Percentiles rank a stretch among this genome's conserved stretches.
Conservation (phyloP, 148 eudicot species). For the Silene latifolia region DNA sequence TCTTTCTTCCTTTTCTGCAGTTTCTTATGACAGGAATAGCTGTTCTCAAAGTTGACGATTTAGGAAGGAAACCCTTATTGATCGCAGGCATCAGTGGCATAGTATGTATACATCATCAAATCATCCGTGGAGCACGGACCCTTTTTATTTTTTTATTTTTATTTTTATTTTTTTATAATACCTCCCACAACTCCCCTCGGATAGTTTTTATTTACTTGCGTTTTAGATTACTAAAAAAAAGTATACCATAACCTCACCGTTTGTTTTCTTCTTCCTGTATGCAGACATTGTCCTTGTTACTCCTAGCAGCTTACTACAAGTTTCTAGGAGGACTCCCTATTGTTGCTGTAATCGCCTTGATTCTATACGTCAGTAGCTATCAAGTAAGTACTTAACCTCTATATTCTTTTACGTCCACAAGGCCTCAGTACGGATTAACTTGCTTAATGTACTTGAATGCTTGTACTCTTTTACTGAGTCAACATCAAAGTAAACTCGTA, state of each 20-base stretch:
- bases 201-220: too few species aligned
- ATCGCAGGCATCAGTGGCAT: conserved; percentile 89
- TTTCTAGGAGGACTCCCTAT: conserved; percentile 66
- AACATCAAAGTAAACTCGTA: not conserved
- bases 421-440: not conserved
- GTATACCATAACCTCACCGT: conserved; percentile 1
- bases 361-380: conserved; percentile 91
- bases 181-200: too few species aligned
- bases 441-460: not conserved
- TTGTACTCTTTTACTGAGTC: not conserved
- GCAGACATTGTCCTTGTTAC: conserved; percentile 75
- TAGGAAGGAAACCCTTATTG: conserved; percentile 91
- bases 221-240: too few species aligned
- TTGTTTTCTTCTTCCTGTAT: not conserved
- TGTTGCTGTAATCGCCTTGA: conserved; percentile 87
- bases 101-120: too few species aligned
- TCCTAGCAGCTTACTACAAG: conserved; percentile 90
- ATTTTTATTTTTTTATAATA: too few species aligned
- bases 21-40: conserved; percentile 88
- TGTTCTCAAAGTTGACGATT: conserved; percentile 88
- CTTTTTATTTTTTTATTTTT: too few species aligned
- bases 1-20: conserved; percentile 37
- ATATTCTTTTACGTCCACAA: not conserved
- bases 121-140: too few species aligned
- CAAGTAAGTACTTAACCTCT: conserved; percentile 49